Evolutionary conservation across 2,329 filamentous ascomycete species (phyloP), one percentile per base, ranked within the genome.

Genomic region (Chaetomiaceae sp.): DNA sequence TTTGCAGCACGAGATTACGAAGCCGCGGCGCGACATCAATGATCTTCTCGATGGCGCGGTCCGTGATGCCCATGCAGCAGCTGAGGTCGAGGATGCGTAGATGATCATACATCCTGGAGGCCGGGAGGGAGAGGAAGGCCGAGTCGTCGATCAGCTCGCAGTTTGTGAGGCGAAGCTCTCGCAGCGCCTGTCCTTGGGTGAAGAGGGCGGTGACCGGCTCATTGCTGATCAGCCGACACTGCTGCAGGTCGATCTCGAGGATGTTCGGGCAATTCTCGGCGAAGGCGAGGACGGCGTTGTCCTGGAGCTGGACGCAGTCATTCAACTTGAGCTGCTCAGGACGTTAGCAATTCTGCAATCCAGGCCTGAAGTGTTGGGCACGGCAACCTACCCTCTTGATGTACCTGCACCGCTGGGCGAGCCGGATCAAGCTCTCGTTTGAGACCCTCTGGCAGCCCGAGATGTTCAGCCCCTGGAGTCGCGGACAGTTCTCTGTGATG

Each of bases 81-180:
- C 94, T 97, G 19, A 99, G 78, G 66, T 99, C 94, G 38, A 99
- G 80, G 53, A 97, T 97, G 22, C 94, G 86, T 40, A 99, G 80
- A 60, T 91, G 88, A 57, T 97, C 92, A 68, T 91, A 96, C 0
- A 78, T 81, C 54, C 82, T 79, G 48, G 82, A 78, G 1, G 77
- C 69, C 0, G 90, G 87, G 1, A 97, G 78, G 47, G 83, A 80
- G 51, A 95, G 76, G 73, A 99, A 99, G 5, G 94, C 92, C n/a
- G 78, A 74, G 66, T 97, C 91, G 56, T 88, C 88, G 55, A 99
- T 86, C 38, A 89, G 80, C 38, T 86, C 83, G 72, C 94, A 97
- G 69, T 88, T 87, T 15, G 89, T 88, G 4, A 99, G 78, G 17
- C 92, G 86, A 25, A 99, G 76, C 72, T 99, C 94, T 49, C 94